These are phyloP conservation scores for Microsporum audouinii DNA, from an alignment of 2,329 filamentous ascomycete species.

Conservation along the genomic window DNA sequence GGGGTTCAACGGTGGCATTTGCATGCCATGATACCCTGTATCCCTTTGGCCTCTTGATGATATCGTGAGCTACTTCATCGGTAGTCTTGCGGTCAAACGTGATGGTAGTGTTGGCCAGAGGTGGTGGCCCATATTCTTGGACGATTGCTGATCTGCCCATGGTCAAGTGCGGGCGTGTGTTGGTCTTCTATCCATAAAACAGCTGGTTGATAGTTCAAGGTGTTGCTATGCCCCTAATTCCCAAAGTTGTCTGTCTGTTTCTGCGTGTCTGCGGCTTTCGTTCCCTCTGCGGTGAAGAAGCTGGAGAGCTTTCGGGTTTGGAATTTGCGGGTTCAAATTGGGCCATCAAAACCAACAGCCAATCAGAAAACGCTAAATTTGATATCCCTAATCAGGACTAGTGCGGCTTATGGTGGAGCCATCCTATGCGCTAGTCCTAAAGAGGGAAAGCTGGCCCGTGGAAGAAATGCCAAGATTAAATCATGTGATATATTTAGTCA, in stretches of 20 bases:
- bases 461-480: not conserved
- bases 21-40: slow-evolving; percentile 92
- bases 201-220: not conserved
- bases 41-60: slow-evolving; percentile 67
- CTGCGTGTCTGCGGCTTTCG: not conserved
- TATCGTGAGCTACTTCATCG: slow-evolving; percentile 47
- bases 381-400: not conserved
- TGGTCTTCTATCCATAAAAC: not conserved
- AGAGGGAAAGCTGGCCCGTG: not conserved
- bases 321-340: not conserved
- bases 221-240: not conserved
- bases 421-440: not conserved
- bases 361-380: not conserved
- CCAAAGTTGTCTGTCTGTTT: not conserved
- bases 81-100: slow-evolving; percentile 42
- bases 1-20: slow-evolving; percentile 86
- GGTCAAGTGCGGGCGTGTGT: slow-evolving; percentile 4
- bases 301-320: not conserved
- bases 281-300: not conserved
- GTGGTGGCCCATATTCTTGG: slow-evolving; percentile 39
- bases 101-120: slow-evolving; percentile 32
- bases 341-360: slow-evolving; percentile 4
- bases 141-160: slow-evolving; percentile 38
- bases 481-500: not conserved
- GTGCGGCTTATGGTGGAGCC: not conserved